Conservation (phyloP, 768 basidiomycete genomes). For the Podaxis sp. region DNA sequence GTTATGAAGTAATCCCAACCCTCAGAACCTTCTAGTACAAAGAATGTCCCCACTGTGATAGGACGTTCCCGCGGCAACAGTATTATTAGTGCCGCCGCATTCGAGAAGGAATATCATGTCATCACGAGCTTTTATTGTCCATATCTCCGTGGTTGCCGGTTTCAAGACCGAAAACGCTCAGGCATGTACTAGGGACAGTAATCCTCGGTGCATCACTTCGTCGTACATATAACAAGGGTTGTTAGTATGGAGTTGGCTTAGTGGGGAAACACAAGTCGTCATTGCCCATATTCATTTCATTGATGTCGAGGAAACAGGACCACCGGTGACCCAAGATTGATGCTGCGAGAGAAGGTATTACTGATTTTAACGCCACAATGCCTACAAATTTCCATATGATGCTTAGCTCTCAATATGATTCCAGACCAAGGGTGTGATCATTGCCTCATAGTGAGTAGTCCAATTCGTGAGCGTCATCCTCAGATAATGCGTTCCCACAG, state of each 20-base stretch:
- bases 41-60: background rate
- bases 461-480: too few species aligned
- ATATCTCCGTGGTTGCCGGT: conserved; percentile 9
- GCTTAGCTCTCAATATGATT: background rate
- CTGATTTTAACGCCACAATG: background rate
- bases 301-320: background rate
- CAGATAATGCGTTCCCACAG: too few species aligned
- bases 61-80: background rate
- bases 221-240: too few species aligned
- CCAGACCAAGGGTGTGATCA: background rate
- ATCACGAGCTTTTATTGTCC: background rate
- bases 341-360: background rate
- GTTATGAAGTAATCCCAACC: background rate
- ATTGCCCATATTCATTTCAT: background rate
- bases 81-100: background rate
- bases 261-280: background rate
- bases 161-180: background rate
- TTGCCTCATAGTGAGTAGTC: background rate
- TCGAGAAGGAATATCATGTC: background rate
- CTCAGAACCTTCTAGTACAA: conserved; percentile 1
- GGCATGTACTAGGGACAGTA: background rate
- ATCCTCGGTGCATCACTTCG: background rate
- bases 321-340: background rate
- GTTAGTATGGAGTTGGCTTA: too few species aligned
- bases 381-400: background rate